Evolutionary conservation across 2,329 filamentous ascomycete genomes (phyloP).

Genomic region (Diaporthe ampelina): DNA sequence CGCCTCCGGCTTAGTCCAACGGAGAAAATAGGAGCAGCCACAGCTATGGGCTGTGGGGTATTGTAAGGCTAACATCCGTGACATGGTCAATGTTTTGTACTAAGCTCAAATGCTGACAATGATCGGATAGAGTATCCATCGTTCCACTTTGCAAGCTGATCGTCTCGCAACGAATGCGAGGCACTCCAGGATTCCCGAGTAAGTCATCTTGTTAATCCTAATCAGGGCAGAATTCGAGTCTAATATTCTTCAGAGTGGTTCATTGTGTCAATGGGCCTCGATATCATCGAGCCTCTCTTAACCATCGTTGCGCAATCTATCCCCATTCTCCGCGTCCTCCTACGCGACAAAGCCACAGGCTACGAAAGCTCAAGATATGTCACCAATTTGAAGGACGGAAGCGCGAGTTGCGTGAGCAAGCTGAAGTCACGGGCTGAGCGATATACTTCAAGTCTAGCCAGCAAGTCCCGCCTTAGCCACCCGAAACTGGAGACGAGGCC

Average conservation of each 20-base stretch:
- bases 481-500: constrained; percentile 8
- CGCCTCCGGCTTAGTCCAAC: constrained; percentile 9
- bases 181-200: neutral
- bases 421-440: constrained; percentile 9
- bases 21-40: constrained; percentile 15
- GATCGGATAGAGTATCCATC: constrained; percentile 6
- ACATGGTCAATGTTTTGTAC: neutral
- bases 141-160: constrained; percentile 24
- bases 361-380: constrained; percentile 16
- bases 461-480: neutral
- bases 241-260: constrained; percentile 5
- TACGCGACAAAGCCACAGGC: constrained; percentile 6
- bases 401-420: neutral
- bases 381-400: neutral
- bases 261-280: constrained; percentile 21
- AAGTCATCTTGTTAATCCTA: neutral
- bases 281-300: constrained; percentile 21
- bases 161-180: neutral
- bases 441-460: neutral
- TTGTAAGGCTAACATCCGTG: neutral
- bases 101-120: neutral
- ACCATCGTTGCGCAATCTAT: constrained; percentile 33
- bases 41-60: constrained; percentile 13
- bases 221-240: neutral
- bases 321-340: constrained; percentile 27